Evolutionary conservation across 2,329 filamentous ascomycete species (phyloP), one percentile per base, ranked within the genome.

Genomic region (Trichoderma oligosporum): DNA sequence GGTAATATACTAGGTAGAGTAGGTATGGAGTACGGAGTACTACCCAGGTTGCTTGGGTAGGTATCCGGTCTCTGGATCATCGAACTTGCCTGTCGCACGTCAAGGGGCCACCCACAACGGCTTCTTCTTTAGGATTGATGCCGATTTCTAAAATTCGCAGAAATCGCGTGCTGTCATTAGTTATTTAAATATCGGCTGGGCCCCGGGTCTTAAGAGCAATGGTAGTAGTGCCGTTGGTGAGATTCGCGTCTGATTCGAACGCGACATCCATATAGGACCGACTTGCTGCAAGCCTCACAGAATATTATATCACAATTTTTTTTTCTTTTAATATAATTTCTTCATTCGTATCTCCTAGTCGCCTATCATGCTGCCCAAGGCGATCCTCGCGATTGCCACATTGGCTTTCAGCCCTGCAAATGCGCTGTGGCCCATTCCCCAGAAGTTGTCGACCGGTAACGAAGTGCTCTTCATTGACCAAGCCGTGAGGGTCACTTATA

Each of bases 351-450:
- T 39, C 24, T 31, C 27, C 27, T 25, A 4, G 45, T 27, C 24
- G 53, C 44, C 27, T 46, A 57, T 44, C 36, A 57, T 57, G 54
- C 20, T 57, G n/a, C 45, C 45, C 54, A 57, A 57, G 45, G 54
- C 45, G 27, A 36, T 57, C 33, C 63, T 77, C 55, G 69, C 74
- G 41, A 60, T 74, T 52, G 67, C 76, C 41, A 69, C 77, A 45
- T 64, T 77, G 61, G 71, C 71, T 48, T 66, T 74, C 57, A 64
- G 70, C 14, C 74, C 75, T 9, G 78, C 70, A 57, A 63, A 73
- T 16, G 82, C 82, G 16, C 68, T 85, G 61, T 86, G 83, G 83
- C 83, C 83, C n/a, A 73, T 77, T 18, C 83, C 83, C 2, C 71
- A 73, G 54, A 75, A 73, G 42, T 73, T 80, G 57, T 76, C 73